Evolutionary conservation across 2,329 filamentous ascomycete species (phyloP).

Genomic region (Juglanconis juglandina): DNA sequence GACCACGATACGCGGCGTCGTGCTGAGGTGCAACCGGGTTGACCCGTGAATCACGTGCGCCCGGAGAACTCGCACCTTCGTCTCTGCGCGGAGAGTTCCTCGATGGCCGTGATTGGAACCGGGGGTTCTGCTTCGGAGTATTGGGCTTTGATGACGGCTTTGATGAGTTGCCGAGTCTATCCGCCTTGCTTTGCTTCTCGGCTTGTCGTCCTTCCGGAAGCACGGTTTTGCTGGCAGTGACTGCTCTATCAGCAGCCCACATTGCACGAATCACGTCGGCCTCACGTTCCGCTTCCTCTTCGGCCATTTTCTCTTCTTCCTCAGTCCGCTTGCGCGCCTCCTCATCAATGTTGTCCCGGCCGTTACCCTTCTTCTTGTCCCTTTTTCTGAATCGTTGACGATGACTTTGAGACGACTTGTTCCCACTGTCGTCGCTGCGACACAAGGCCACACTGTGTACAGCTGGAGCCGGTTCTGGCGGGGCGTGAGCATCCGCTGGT

Average conservation of each 20-base stretch:
- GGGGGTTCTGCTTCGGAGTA: slow-evolving; percentile 15
- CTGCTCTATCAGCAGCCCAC: slow-evolving; percentile 29
- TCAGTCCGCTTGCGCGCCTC: slow-evolving; percentile 10
- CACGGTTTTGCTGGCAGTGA: slow-evolving; percentile 22
- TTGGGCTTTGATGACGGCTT: slow-evolving; percentile 15
- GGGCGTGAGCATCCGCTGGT: not conserved
- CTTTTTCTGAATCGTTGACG: slow-evolving; percentile 18
- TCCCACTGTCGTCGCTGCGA: slow-evolving; percentile 12
- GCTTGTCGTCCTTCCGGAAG: slow-evolving; percentile 24
- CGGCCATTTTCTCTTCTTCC: slow-evolving; percentile 24
- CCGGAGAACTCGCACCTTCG: slow-evolving; percentile 21
- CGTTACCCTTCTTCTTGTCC: slow-evolving; percentile 16
- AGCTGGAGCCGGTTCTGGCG: not conserved
- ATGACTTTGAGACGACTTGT: slow-evolving; percentile 18
- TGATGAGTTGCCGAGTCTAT: not conserved
- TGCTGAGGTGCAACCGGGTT: not conserved
- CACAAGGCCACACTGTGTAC: not conserved
- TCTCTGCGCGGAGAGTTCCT: slow-evolving; percentile 4
- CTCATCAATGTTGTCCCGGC: slow-evolving; percentile 16
- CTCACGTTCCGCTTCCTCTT: slow-evolving; percentile 27
- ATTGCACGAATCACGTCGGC: slow-evolving; percentile 30
- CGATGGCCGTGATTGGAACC: slow-evolving; percentile 6
- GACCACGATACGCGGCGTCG: slow-evolving; percentile 9
- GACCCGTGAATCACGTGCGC: slow-evolving; percentile 22
- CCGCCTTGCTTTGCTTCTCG: slow-evolving; percentile 10